Evolutionary conservation across 176 grass and related monocot species (phyloP).

Genomic region (Guadua angustifolia): DNA sequence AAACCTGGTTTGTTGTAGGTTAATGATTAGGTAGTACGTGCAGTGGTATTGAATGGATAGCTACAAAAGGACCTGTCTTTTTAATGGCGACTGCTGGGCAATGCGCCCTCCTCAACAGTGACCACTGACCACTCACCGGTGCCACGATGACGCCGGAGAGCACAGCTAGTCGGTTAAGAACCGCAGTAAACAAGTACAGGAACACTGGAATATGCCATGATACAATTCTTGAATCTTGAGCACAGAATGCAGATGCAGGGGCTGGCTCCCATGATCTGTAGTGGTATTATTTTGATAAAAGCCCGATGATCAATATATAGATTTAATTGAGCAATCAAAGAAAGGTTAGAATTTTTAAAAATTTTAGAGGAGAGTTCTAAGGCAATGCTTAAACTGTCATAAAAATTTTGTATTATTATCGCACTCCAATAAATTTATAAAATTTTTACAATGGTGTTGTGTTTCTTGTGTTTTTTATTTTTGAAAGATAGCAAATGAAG

Average conservation of each 20-base stretch:
- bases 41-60: background rate
- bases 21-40: background rate
- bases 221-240: background rate
- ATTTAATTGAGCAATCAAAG: no score
- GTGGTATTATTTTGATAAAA: no score
- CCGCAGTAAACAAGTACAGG: background rate
- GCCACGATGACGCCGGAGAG: background rate
- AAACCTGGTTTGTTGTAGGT: slow-evolving; percentile 17
- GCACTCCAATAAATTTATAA: no score
- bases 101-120: slow-evolving; percentile 36
- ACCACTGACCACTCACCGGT: slow-evolving; percentile 16
- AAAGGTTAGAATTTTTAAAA: no score
- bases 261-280: background rate
- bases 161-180: background rate
- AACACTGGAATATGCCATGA: background rate
- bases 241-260: background rate
- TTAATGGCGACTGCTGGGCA: slow-evolving; percentile 44
- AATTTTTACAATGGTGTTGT: no score
- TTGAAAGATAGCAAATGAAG: no score
- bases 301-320: no score
- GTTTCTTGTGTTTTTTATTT: no score
- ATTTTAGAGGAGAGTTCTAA: no score
- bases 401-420: no score
- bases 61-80: slow-evolving; percentile 25
- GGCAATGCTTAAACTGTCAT: no score